Conservation (phyloP, 352 stramenopile species). For the Pythium grandisporangium region DNA sequence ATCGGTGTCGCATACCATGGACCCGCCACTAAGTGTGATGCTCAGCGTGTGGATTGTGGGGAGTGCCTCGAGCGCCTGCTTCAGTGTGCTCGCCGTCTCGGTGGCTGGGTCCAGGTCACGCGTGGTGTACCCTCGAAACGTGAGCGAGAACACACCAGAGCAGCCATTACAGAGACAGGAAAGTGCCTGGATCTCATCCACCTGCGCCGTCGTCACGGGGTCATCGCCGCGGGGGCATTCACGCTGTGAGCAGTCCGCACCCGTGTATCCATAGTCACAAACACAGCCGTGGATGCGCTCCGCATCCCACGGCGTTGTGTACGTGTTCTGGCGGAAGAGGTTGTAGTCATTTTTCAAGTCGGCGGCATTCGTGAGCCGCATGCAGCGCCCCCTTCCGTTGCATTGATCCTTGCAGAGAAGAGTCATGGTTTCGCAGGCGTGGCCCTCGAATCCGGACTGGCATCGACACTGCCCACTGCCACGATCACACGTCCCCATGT, state of each 20-base stretch:
- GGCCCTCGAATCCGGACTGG: slow-evolving; percentile 57
- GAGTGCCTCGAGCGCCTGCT: slow-evolving; percentile 36
- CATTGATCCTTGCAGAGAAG: slow-evolving; percentile 77
- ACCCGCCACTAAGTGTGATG: slow-evolving; percentile 35
- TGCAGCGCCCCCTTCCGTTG: slow-evolving; percentile 84
- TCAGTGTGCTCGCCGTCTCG: slow-evolving; percentile 33
- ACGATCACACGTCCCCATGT: slow-evolving; percentile 69
- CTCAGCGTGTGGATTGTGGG: slow-evolving; percentile 36
- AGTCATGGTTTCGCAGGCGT: slow-evolving; percentile 48
- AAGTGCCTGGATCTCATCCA: slow-evolving; percentile 74
- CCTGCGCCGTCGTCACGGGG: slow-evolving; percentile 57
- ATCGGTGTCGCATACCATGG: slow-evolving; percentile 29
- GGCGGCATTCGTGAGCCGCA: slow-evolving; percentile 55
- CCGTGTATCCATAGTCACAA: slow-evolving; percentile 86
- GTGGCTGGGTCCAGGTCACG: slow-evolving; percentile 21
- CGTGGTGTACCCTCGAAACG: slow-evolving; percentile 44
- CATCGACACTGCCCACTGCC: slow-evolving; percentile 71
- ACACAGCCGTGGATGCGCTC: slow-evolving; percentile 78
- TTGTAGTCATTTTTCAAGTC: slow-evolving; percentile 52
- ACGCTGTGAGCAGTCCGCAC: slow-evolving; percentile 75
- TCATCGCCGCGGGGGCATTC: slow-evolving; percentile 86
- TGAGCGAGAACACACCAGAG: slow-evolving; percentile 51
- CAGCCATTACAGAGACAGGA: slow-evolving; percentile 54
- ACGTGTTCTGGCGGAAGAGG: slow-evolving; percentile 41
- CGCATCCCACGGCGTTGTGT: slow-evolving; percentile 73